These are phyloP conservation scores for Phytophthora cryptogea DNA, from an alignment of 352 stramenopile genomes.

Conservation along the genomic window DNA sequence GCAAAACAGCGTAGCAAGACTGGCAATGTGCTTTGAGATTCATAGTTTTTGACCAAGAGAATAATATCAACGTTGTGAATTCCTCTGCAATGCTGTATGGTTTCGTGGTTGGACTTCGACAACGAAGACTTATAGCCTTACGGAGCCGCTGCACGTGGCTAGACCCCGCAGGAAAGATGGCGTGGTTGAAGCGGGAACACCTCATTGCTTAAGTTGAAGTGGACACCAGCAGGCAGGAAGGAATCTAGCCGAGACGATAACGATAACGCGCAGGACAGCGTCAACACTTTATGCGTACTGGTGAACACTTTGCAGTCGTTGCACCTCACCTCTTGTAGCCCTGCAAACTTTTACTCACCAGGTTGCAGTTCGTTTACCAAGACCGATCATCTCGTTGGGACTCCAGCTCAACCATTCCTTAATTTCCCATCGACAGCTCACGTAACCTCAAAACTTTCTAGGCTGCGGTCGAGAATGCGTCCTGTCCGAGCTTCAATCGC, in stretches of 20 bases:
- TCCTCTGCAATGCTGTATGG: background rate
- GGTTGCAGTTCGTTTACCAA: background rate
- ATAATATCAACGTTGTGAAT: background rate
- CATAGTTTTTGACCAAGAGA: background rate
- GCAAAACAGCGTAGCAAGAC: background rate
- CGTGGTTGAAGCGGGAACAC: too few relatives aligned
- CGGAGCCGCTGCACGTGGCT: too few relatives aligned
- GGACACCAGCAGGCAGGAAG: slow-evolving; percentile 8
- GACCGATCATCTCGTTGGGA: too few relatives aligned
- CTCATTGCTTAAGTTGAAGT: slow-evolving; percentile 10
- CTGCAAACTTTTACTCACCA: slow-evolving; percentile 5
- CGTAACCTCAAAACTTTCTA: too few relatives aligned
- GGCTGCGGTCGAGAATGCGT: background rate
- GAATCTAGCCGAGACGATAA: too few relatives aligned
- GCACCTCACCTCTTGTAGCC: slow-evolving; percentile 1
- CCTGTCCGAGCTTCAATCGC: background rate
- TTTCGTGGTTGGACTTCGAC: background rate
- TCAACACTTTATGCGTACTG: too few relatives aligned
- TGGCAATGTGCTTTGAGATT: slow-evolving; percentile 7
- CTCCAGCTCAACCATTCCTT: background rate
- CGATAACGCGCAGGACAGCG: too few relatives aligned
- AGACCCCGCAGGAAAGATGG: too few relatives aligned
- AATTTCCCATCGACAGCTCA: background rate
- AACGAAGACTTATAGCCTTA: too few relatives aligned
- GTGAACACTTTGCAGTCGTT: background rate